Conservation (phyloP, 257 asterid species). For the Rehmannia glutinosa region DNA sequence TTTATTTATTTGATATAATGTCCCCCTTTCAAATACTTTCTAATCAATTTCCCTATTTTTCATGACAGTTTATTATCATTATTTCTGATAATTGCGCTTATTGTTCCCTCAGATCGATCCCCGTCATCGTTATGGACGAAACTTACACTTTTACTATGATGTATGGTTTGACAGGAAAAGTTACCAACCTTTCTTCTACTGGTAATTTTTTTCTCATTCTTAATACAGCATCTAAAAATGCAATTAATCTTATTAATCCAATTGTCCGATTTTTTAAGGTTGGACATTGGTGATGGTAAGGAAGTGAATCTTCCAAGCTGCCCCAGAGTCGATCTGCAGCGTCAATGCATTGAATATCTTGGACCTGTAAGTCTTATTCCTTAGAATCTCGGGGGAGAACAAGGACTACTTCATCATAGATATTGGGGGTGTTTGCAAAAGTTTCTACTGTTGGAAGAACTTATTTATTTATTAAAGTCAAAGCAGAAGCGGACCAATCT, state of each 20-base stretch:
- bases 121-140: slow-evolving; percentile 76
- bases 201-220: slow-evolving; percentile 33
- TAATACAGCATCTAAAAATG: neutral
- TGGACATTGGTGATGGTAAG: slow-evolving; percentile 73
- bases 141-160: slow-evolving; percentile 62
- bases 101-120: slow-evolving; percentile 57
- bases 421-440: too few species aligned
- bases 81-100: neutral
- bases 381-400: too few species aligned
- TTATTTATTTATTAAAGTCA: too few species aligned
- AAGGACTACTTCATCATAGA: too few species aligned
- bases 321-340: slow-evolving; percentile 44
- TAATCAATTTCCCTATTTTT: too few species aligned
- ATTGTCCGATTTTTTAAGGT: too few species aligned
- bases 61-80: too few species aligned
- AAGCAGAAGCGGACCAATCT: too few species aligned
- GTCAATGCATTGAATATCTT: slow-evolving; percentile 60
- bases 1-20: too few species aligned
- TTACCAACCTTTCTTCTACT: slow-evolving; percentile 71
- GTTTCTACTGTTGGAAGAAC: too few species aligned
- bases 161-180: slow-evolving; percentile 57
- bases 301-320: slow-evolving; percentile 52
- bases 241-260: neutral
- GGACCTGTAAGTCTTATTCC: slow-evolving; percentile 52
- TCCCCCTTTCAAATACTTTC: too few species aligned